Evolutionary conservation across 805 yeast genomes (phyloP).

Genomic region (Yamadazyma takamatsuzukensis): DNA sequence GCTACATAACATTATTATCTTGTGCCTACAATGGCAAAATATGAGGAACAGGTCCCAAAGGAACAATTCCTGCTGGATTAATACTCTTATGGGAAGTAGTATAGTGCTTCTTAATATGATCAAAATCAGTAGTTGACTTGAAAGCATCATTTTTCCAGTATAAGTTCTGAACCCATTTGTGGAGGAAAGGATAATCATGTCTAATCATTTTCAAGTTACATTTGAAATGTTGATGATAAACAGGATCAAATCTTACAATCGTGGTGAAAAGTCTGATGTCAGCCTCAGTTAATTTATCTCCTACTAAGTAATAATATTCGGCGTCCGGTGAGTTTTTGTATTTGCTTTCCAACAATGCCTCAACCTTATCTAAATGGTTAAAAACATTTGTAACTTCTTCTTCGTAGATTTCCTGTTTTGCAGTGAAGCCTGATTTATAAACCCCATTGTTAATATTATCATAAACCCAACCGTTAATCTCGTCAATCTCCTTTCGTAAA

Average conservation of each 20-base stretch:
- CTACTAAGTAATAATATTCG: constrained; percentile 42
- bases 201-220: constrained; percentile 83
- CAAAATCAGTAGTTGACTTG: constrained; percentile 75
- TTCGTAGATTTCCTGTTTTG: constrained; percentile 78
- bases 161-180: constrained; percentile 75
- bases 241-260: constrained; percentile 86
- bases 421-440: constrained; percentile 88
- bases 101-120: constrained; percentile 88
- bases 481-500: constrained; percentile 61
- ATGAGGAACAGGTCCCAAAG: constrained; percentile 83
- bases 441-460: constrained; percentile 89
- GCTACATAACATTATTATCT: constrained; percentile 5
- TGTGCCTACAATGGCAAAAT: constrained; percentile 38
- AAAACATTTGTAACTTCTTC: constrained; percentile 62
- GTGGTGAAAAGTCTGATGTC: constrained; percentile 87
- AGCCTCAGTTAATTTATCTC: constrained; percentile 77
- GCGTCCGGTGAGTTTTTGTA: constrained; percentile 26
- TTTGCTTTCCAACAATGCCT: constrained; percentile 49
- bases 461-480: constrained; percentile 76
- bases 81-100: constrained; percentile 78
- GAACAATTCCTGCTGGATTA: constrained; percentile 82
- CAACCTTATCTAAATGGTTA: constrained; percentile 65
- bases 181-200: constrained; percentile 70
- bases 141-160: constrained; percentile 79
- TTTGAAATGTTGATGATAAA: constrained; percentile 93